Conservation (phyloP, 2,329 filamentous ascomycete species). For the Monosporascus ibericus region DNA sequence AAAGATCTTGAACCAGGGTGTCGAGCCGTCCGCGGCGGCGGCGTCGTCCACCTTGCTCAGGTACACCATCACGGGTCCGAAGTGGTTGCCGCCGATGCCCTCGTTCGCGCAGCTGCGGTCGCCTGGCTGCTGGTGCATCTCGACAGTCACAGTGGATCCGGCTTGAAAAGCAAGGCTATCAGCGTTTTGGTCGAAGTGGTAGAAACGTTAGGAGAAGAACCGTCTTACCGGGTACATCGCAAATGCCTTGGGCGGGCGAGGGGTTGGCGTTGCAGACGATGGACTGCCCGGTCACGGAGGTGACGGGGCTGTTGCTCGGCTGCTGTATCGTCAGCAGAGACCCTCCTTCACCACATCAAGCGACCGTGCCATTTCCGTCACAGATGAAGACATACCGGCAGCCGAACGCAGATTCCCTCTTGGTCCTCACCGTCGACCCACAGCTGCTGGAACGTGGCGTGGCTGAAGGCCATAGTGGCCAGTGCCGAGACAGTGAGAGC, state of each 20-base stretch:
- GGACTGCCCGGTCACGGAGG: conserved; percentile 30
- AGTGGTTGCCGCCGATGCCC: conserved; percentile 47
- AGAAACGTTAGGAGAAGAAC: neutral
- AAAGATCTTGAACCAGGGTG: conserved; percentile 47
- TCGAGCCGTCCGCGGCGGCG: conserved; percentile 33
- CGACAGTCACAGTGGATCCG: conserved; percentile 34
- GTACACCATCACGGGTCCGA: conserved; percentile 44
- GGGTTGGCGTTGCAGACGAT: conserved; percentile 35
- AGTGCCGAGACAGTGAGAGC: conserved; percentile 7
- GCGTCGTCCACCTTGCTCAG: conserved; percentile 42
- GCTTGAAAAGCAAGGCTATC: conserved; percentile 10
- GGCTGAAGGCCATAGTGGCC: conserved; percentile 32
- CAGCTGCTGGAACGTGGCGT: conserved; percentile 46
- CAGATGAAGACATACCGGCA: conserved; percentile 10
- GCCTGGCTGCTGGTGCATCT: conserved; percentile 40
- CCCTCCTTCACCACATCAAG: neutral
- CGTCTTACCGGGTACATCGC: conserved; percentile 20
- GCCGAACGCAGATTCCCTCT: conserved; percentile 16
- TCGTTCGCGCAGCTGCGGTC: conserved; percentile 38
- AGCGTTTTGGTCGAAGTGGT: neutral
- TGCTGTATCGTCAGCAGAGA: neutral
- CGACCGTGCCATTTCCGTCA: neutral
- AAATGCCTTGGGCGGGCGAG: conserved; percentile 25
- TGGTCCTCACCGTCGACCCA: conserved; percentile 40
- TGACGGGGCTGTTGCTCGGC: conserved; percentile 36